phyloP scores from a whole-genome alignment of 2,329 filamentous ascomycete species.

The Colletotrichum coccodes region DNA sequence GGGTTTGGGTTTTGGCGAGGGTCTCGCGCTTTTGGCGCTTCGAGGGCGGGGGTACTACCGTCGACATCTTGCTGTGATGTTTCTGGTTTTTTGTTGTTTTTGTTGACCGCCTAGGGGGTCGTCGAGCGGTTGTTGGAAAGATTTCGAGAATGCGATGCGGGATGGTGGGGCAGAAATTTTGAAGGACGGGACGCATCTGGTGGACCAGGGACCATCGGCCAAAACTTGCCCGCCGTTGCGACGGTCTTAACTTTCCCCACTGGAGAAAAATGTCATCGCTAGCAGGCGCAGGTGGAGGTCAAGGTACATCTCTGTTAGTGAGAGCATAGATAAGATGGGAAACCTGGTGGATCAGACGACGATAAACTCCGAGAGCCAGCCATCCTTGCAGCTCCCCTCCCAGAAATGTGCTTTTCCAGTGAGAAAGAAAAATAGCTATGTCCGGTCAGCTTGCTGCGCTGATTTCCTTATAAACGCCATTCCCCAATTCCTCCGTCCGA shows the following conservation, averaged over 20 bases:
- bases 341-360: background rate
- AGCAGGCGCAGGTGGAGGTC: conserved; percentile 12
- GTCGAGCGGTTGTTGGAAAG: conserved; percentile 21
- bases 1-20: conserved; percentile 75
- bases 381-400: conserved; percentile 16
- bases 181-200: background rate
- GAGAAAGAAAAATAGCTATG: conserved; percentile 10
- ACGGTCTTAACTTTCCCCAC: background rate
- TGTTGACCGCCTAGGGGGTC: conserved; percentile 1
- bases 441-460: background rate
- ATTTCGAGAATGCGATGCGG: conserved; percentile 28
- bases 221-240: conserved; percentile 21
- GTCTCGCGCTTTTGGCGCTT: conserved; percentile 86
- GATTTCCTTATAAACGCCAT: conserved; percentile 23
- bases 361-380: conserved; percentile 21
- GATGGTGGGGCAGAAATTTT: conserved; percentile 34
- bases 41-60: conserved; percentile 82
- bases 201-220: conserved; percentile 5
- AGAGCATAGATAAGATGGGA: background rate
- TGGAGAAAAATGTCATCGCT: background rate
- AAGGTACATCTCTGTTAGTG: conserved; percentile 20
- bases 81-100: background rate
- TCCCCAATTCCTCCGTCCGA: conserved; percentile 16
- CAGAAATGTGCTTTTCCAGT: conserved; percentile 19
- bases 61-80: conserved; percentile 70